Base-by-base conservation (phyloP, 2,329 filamentous ascomycete species). In the Colletotrichum sojae region DNA sequence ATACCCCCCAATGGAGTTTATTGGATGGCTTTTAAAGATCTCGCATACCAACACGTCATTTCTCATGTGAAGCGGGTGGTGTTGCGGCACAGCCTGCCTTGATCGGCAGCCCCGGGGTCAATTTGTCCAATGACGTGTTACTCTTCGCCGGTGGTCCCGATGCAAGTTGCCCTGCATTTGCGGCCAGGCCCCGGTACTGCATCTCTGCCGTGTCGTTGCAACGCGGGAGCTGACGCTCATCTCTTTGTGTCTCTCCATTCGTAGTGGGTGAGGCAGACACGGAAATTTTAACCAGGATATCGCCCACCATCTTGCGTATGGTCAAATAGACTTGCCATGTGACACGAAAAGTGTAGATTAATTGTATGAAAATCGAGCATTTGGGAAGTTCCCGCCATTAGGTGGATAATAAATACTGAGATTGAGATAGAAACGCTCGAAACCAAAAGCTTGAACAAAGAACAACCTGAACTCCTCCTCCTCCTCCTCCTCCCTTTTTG, bases 61-160 rank as follows among this genome's bases (percentile, higher is more conserved):
- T 36, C 31, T 10, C 31, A 27, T 25, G 48, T 52, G n/a, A 27
- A 39, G 22, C 22, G 18, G 45, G 25, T 9, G 57, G 18, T 62
- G 31, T 36, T 36, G 58, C 58, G 49, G 58, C 58, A n/a, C 58
- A 62, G 48, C 58, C 25, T 62, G 45, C 58, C 58, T 20, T 18
- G 48, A 53, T 45, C 36, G 58, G 58, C 58, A 53, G 43, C 36
- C 20, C 36, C 1, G 36, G 39, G 58, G 36, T 36, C 48, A 39
- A 46, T 62, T 62, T 18, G 49, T 62, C 58, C 58, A 62, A 62
- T 62, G 39, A 39, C 58, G 40, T 62, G 58, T 62, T 53, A 62
- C 31, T 46, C 58, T 53, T 54, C 20, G 18, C 12, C 58, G 20
- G 27, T 6, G 31, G 31, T 10, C 31, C 58, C 46, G 18, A 49